phyloP scores from a whole-genome alignment of 2,329 filamentous ascomycete genomes.

The Helminthosporium solani region DNA sequence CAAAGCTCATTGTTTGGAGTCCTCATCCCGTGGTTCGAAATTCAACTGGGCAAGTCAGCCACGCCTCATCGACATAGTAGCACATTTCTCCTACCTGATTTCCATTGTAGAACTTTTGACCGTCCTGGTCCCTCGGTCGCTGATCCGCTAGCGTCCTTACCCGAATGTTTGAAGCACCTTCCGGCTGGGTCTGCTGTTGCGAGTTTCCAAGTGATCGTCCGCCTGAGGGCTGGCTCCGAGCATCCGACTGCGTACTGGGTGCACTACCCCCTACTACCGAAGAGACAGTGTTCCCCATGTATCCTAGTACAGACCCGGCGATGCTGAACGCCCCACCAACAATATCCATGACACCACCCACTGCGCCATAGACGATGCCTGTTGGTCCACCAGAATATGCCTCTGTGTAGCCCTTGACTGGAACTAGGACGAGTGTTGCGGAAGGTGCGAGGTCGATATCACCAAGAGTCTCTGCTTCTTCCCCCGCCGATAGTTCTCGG shows the following conservation, averaged over 20 bases:
- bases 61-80: conserved; percentile 6
- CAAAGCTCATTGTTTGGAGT: conserved; percentile 28
- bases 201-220: conserved; percentile 10
- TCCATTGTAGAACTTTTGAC: conserved; percentile 83
- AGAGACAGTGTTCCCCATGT: conserved; percentile 35
- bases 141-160: conserved; percentile 50
- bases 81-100: conserved; percentile 69
- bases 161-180: conserved; percentile 32
- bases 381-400: conserved; percentile 53
- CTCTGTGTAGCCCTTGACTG: conserved; percentile 61
- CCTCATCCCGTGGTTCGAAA: conserved; percentile 62
- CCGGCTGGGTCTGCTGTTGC: conserved; percentile 10
- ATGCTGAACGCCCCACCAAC: conserved; percentile 37
- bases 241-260: conserved; percentile 9
- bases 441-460: conserved; percentile 75
- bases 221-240: conserved; percentile 13
- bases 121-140: conserved; percentile 53
- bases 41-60: conserved; percentile 55
- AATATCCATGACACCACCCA: conserved; percentile 28
- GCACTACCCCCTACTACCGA: conserved; percentile 28
- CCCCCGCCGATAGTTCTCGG: conserved; percentile 68
- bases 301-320: conserved; percentile 36
- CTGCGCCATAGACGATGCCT: conserved; percentile 31
- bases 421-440: conserved; percentile 79
- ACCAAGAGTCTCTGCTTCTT: conserved; percentile 68